These are phyloP conservation scores for Bruguiera parviflora DNA, from an alignment of 345 rosid genomes.

Conservation along the genomic window DNA sequence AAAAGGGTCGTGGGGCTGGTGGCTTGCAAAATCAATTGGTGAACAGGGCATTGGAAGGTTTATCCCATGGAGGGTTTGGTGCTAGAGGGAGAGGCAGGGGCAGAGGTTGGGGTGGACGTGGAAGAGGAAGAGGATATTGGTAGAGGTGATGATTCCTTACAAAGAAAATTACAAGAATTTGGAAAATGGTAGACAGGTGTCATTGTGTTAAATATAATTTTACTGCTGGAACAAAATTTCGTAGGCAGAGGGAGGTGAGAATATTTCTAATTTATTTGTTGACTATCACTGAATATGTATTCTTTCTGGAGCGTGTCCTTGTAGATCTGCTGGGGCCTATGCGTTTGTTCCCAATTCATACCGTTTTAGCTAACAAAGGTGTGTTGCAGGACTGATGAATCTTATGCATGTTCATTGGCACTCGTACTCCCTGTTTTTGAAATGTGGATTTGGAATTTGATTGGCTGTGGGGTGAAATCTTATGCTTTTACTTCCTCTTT, in stretches of 20 bases:
- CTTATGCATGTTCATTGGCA: neutral
- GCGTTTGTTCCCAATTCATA: too few species aligned
- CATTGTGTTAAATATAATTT: neutral
- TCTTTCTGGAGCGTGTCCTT: too few species aligned
- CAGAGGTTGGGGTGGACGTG: slow-evolving; percentile 27
- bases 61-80: slow-evolving; percentile 76
- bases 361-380: too few species aligned
- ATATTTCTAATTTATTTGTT: too few species aligned
- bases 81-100: slow-evolving; percentile 30
- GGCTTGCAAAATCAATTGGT: slow-evolving; percentile 74
- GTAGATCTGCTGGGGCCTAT: too few species aligned
- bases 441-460: too few species aligned
- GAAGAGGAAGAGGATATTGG: slow-evolving; percentile 33
- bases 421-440: too few species aligned
- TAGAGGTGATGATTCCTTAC: neutral
- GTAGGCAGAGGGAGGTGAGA: slow-evolving; percentile 5
- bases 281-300: too few species aligned
- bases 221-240: slow-evolving; percentile 4
- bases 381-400: too few species aligned
- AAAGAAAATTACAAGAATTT: neutral
- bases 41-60: slow-evolving; percentile 83
- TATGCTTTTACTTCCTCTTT: too few species aligned
- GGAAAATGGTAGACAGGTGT: slow-evolving; percentile 1
- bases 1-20: slow-evolving; percentile 73
- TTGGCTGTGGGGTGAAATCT: too few species aligned